Evolutionary conservation across 2,329 filamentous ascomycete species (phyloP), one percentile per base, ranked within the genome.

Genomic region (Aspergillus novofumigatus): DNA sequence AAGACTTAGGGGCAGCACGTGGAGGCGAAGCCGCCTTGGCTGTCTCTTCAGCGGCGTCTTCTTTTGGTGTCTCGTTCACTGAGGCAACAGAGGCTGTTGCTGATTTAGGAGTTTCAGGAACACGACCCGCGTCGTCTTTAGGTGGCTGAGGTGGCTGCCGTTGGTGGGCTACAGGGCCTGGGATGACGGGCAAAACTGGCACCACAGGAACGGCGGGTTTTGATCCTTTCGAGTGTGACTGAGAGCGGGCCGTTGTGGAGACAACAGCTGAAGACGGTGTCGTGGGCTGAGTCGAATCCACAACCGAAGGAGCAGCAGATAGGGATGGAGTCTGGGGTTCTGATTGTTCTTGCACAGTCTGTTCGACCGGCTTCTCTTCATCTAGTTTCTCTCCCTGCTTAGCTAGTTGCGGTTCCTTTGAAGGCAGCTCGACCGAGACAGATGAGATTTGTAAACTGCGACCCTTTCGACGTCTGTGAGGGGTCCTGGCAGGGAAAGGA

Each of bases 1-100:
- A 91, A 1, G 84, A 86, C 66, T 87, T 83, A 26, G 83, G 81
- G n/a, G 79, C 75, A 49, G 79, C 75, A n/a, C 70, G 72, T 42
- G 73, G 70, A 52, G 78, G 70, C 1, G 77, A 72, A 32, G 67
- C 63, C 59, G 73, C 69, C 50, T 78, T 78, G 4, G 70, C 62
- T 17, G 74, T 62, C 44, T 75, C 70, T 25, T 76, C 75, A 11
- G 28, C 23, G 14, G 50, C 45, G 1, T 29, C 42, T 28, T 57
- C 55, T 14, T 55, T 50, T 14, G 52, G 23, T 20, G 52, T 26
- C 6, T 64, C 66, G 25, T 52, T 29, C 23, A 57, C 28, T 28
- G 53, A 26, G 35, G 53, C 23, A 21, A 49, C 51, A 54, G 49
- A 28, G n/a, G 54, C 53, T 35, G 55, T 63, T 23, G 64, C 57